These are phyloP conservation scores for Bodo saltans DNA, from an alignment of 78 protist species.

Conservation along the genomic window DNA sequence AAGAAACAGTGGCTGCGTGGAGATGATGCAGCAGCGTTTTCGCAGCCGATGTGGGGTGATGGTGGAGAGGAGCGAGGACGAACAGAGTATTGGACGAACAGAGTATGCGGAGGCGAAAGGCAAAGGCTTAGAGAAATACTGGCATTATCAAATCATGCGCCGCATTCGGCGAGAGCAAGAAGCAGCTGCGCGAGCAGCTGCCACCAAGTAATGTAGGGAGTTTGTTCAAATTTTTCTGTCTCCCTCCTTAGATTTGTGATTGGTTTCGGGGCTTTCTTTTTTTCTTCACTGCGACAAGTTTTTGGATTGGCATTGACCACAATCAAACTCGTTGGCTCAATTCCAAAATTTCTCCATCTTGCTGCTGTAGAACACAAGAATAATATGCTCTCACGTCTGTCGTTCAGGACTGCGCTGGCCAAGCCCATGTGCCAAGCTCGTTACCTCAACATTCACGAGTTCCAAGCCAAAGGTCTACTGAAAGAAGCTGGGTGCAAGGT, in stretches of 20 bases:
- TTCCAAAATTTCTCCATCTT: too few species aligned
- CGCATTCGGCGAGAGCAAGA: not conserved
- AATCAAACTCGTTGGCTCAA: too few species aligned
- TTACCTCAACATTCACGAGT: slow-evolving; percentile 49
- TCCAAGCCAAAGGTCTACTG: slow-evolving; percentile 36
- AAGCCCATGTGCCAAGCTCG: not conserved
- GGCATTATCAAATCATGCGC: not conserved
- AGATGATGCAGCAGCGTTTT: not conserved
- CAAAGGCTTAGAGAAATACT: not conserved
- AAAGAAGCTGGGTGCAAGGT: not conserved
- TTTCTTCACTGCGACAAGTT: too few species aligned
- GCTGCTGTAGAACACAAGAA: too few species aligned
- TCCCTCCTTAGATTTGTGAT: too few species aligned
- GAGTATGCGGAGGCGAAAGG: not conserved
- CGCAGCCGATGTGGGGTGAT: not conserved
- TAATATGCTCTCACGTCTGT: too few species aligned
- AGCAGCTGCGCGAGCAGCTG: too few species aligned
- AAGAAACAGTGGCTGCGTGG: not conserved
- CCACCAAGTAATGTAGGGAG: too few species aligned
- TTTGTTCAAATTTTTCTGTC: too few species aligned
- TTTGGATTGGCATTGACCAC: too few species aligned
- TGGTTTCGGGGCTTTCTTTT: too few species aligned
- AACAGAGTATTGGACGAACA: not conserved
- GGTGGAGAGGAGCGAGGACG: not conserved
- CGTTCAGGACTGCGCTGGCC: too few species aligned